phyloP scores from a whole-genome alignment of 305 asterid genomes.

The Fraxinus sp. region DNA sequence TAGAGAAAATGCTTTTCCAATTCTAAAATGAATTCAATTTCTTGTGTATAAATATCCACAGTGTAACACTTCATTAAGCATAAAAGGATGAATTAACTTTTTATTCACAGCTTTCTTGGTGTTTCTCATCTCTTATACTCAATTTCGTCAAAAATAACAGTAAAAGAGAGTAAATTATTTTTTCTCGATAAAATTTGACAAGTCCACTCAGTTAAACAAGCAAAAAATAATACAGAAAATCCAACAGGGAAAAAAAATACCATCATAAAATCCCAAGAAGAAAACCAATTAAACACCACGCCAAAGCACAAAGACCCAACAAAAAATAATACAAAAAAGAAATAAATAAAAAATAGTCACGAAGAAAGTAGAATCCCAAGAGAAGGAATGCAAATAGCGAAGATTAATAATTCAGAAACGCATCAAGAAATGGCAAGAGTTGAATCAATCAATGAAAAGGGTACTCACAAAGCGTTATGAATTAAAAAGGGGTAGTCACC shows the following conservation, averaged over 20 bases:
- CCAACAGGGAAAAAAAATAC: not conserved
- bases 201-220: slow-evolving; percentile 19
- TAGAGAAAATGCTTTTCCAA: not conserved
- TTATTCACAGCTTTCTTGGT: not conserved
- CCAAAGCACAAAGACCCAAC: not conserved
- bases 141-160: not conserved
- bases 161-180: slow-evolving; percentile 6
- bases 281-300: not conserved
- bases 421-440: slow-evolving; percentile 9
- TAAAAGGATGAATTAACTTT: not conserved
- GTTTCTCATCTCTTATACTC: not conserved
- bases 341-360: not conserved
- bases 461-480: slow-evolving; percentile 32
- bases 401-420: slow-evolving; percentile 5
- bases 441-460: slow-evolving; percentile 24
- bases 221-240: not conserved
- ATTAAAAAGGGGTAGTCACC: slow-evolving; percentile 17
- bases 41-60: not conserved
- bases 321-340: not conserved
- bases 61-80: not conserved
- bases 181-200: slow-evolving; percentile 8
- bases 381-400: not conserved
- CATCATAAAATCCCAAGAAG: not conserved
- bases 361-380: not conserved
- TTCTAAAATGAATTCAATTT: not conserved